Conservation (phyloP, 768 basidiomycete genomes). For the Tricholoma hemisulphureum region DNA sequence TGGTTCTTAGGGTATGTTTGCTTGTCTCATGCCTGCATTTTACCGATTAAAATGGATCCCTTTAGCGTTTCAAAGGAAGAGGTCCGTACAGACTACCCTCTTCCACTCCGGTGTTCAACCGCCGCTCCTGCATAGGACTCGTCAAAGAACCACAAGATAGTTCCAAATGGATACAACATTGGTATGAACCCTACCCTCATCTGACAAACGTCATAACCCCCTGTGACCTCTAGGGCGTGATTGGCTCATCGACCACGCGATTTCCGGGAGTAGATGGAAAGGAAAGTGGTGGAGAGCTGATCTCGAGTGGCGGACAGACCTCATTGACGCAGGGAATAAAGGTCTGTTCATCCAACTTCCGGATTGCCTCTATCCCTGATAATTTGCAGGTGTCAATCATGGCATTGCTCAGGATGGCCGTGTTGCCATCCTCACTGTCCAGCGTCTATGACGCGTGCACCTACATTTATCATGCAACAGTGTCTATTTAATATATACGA, state of each 20-base stretch:
- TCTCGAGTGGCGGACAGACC: conserved; percentile 70
- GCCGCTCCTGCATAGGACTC: conserved; percentile 42
- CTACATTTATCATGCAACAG: neutral
- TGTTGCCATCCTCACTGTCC: conserved; percentile 75
- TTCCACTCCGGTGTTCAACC: conserved; percentile 2
- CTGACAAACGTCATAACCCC: neutral
- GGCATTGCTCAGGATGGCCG: conserved; percentile 79
- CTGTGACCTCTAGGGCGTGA: conserved; percentile 53
- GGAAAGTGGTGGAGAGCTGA: conserved; percentile 74
- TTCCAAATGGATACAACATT: conserved; percentile 75
- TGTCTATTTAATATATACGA: too few relatives aligned
- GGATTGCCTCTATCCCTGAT: neutral
- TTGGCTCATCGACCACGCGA: conserved; percentile 67
- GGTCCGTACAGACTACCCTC: conserved; percentile 28
- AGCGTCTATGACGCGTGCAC: conserved; percentile 1
- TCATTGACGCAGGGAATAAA: conserved; percentile 65
- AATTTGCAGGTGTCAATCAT: conserved; percentile 67
- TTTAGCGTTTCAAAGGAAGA: conserved; percentile 72
- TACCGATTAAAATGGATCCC: neutral
- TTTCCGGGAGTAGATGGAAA: conserved; percentile 58
- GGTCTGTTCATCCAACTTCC: conserved; percentile 40
- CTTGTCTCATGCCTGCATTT: neutral
- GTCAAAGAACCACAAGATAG: conserved; percentile 67
- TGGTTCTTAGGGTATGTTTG: conserved; percentile 77
- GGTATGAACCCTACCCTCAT: conserved; percentile 19